Evolutionary conservation across 352 stramenopile species (phyloP).

Genomic region (Phytophthora rubi): DNA sequence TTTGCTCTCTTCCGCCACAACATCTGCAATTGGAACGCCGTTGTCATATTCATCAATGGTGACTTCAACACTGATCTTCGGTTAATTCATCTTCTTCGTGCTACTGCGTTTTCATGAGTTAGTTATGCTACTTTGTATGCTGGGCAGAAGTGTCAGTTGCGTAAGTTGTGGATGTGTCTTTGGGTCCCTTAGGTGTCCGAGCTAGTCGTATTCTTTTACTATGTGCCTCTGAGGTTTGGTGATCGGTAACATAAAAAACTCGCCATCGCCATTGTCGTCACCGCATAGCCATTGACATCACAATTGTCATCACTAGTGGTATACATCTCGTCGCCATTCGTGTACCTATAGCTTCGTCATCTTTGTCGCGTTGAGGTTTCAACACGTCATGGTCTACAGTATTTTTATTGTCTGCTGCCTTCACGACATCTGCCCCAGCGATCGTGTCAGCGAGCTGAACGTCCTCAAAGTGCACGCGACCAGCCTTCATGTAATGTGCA

Average conservation of each 20-base stretch:
- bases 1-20: no score
- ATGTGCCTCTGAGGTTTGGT: no score
- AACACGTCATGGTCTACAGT: not conserved
- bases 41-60: not conserved
- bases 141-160: not conserved
- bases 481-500: not conserved
- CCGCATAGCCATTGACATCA: not conserved
- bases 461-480: not conserved
- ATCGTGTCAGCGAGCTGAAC: no score
- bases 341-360: not conserved
- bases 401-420: not conserved
- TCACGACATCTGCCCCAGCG: not conserved
- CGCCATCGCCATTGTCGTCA: not conserved
- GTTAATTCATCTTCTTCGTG: not conserved
- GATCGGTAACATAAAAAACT: not conserved
- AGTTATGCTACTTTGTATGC: not conserved
- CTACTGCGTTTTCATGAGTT: not conserved
- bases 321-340: not conserved
- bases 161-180: not conserved
- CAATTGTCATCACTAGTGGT: constrained; percentile 6
- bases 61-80: not conserved
- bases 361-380: not conserved
- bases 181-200: not conserved
- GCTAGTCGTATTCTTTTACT: not conserved
- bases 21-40: not conserved